A percentile compares a stretch with the other conserved stretches of the same genome.
phyloP scores from a whole-genome alignment of 129 eudicot species.

The Helianthus annuus region DNA sequence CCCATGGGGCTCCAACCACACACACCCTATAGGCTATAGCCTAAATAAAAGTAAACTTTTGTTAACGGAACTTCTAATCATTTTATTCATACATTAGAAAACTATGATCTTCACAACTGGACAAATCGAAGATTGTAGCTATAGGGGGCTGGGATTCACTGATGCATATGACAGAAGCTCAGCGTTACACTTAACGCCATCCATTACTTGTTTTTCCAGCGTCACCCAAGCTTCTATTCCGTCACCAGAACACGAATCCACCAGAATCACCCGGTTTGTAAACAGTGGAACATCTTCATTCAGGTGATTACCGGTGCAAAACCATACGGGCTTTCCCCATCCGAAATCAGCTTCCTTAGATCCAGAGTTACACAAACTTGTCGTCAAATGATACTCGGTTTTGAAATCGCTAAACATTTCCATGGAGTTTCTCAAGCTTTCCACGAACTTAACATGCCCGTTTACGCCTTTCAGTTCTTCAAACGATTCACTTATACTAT shows the following conservation, averaged over 20 bases:
- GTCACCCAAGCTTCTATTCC: constrained; percentile 33
- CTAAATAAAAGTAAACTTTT: too few relatives aligned
- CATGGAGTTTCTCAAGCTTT: neutral
- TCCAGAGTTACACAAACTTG: constrained; percentile 21
- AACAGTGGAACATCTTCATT: neutral
- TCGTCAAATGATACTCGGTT: neutral
- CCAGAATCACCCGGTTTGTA: constrained; percentile 15
- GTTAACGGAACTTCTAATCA: too few relatives aligned
- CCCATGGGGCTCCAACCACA: too few relatives aligned
- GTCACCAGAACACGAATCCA: constrained; percentile 22
- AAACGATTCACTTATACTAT: neutral
- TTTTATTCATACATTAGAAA: too few relatives aligned
- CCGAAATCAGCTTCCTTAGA: neutral
- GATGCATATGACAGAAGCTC: constrained; percentile 28
- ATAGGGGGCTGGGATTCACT: constrained; percentile 26
- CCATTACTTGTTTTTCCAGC: constrained; percentile 32
- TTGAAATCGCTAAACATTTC: neutral
- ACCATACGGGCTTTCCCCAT: constrained; percentile 25
- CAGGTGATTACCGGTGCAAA: neutral
- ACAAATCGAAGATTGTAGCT: neutral
- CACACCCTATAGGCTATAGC: too few relatives aligned
- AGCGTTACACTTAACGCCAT: constrained; percentile 8
- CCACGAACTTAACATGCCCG: constrained; percentile 6
- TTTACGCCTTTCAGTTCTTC: constrained; percentile 12
- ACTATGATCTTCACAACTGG: too few relatives aligned